Conservation (phyloP, 2,329 filamentous ascomycete species). For the Geosmithia putterillii region DNA sequence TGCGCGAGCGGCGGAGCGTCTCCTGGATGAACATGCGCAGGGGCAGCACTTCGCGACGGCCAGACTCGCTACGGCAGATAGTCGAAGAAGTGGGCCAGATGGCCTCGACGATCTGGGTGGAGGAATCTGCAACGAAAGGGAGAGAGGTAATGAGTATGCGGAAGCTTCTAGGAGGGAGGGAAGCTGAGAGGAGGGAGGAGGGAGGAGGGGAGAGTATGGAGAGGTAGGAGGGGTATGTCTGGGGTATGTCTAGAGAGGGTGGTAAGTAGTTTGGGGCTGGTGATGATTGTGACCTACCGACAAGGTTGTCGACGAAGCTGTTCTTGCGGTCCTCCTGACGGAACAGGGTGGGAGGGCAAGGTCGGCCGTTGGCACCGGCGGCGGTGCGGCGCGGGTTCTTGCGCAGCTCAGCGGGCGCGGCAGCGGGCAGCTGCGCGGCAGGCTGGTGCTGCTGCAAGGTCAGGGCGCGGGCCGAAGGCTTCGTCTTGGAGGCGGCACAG, state of each 20-base stretch:
- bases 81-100: constrained; percentile 91
- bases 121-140: constrained; percentile 58
- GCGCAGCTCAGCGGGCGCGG: constrained; percentile 48
- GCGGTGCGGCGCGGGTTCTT: constrained; percentile 50
- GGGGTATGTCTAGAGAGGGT: too few species aligned
- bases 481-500: not conserved
- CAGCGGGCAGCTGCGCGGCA: constrained; percentile 13
- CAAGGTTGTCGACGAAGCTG: constrained; percentile 91
- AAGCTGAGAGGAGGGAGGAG: constrained; percentile 2
- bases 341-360: constrained; percentile 61
- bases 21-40: constrained; percentile 96
- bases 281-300: constrained; percentile 86
- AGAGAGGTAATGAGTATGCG: constrained; percentile 16
- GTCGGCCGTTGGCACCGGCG: constrained; percentile 39
- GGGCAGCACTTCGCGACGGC: constrained; percentile 68
- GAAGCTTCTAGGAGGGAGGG: constrained; percentile 7
- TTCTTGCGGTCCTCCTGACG: constrained; percentile 87
- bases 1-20: constrained; percentile 85
- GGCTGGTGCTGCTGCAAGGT: not conserved
- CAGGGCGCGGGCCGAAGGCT: not conserved
- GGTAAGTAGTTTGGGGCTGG: too few species aligned
- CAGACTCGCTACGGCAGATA: constrained; percentile 60
- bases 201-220: constrained; percentile 4
- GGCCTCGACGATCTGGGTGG: constrained; percentile 90
- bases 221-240: too few species aligned